Conservation (phyloP, 139 green algal species). For the Chlorella sorokiniana region DNA sequence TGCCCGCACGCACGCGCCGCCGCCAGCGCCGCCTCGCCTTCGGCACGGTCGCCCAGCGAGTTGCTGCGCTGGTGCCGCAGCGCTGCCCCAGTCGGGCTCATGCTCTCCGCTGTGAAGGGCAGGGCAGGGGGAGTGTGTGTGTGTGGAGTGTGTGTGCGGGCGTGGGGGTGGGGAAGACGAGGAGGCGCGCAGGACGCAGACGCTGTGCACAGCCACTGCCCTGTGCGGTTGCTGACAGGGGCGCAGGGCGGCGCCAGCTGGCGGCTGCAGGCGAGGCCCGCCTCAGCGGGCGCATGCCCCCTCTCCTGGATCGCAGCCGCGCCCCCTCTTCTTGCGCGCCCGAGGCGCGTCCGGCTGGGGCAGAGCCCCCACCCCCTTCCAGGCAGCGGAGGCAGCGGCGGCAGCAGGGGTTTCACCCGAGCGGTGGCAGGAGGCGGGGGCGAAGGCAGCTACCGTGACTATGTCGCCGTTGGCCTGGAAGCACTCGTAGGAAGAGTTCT, state of each 20-base stretch:
- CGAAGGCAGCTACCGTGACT: slow-evolving; percentile 70
- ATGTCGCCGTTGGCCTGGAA: slow-evolving; percentile 69
- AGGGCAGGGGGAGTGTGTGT: too few relatives aligned
- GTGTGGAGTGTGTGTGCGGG: too few relatives aligned
- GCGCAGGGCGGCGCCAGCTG: neutral
- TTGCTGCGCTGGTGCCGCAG: slow-evolving; percentile 20
- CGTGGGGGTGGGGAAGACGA: neutral
- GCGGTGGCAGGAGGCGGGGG: slow-evolving; percentile 41
- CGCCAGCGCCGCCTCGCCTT: slow-evolving; percentile 27
- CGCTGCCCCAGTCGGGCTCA: neutral
- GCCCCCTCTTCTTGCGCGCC: too few relatives aligned
- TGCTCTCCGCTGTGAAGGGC: neutral
- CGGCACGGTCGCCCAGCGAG: neutral
- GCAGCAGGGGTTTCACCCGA: neutral
- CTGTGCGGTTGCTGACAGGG: neutral
- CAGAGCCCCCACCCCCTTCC: neutral
- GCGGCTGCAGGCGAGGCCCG: too few relatives aligned
- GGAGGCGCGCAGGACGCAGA: too few relatives aligned
- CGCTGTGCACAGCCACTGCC: too few relatives aligned
- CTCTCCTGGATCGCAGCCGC: too few relatives aligned
- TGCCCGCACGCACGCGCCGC: slow-evolving; percentile 17
- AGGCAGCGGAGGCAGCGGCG: neutral
- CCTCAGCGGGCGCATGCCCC: too few relatives aligned
- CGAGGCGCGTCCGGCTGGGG: too few relatives aligned
- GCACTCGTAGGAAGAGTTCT: slow-evolving; percentile 64